Evolutionary conservation across 2,329 filamentous ascomycete genomes (phyloP), one percentile per base, ranked within the genome.

Genomic region (Canariomyces notabilis): DNA sequence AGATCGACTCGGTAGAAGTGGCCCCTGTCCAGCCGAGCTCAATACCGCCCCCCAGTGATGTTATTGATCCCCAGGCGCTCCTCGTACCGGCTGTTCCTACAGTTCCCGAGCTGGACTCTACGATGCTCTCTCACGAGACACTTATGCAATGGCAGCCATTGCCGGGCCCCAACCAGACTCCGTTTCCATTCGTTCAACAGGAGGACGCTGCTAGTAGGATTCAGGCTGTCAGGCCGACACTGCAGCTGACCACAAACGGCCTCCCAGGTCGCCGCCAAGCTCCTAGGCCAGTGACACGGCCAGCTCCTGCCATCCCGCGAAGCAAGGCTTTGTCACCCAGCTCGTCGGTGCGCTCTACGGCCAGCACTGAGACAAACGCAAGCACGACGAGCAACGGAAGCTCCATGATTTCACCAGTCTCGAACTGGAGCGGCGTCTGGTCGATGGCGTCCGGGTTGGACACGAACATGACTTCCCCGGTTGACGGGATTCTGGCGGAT

Each of bases 1-100:
- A 79, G 54, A 69, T 77, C 49, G 75, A 76, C 57, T 76, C 75
- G 4, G 63, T 57, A 37, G 69, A 75, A 50, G 59, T 75, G 22
- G 15, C 37, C 36, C 14, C 37, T 18, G 8, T 48, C 39, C 19
- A 44, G 42, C 32, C 42, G 32, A 12, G 41, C 3, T 12, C 49
- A 16, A 20, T 39, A 29, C 43, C 54, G 12, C 34, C 36, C 22
- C 46, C 49, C 19, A 52, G 44, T 20, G 41, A 52, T 12, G 57
- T 53, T n/a, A 58, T 66, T 42, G 46, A 66, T 45, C 64, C 64
- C 5, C 58, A 62, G 44, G 55, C 53, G 6, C 56, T 66, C 5
- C 41, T 60, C 16, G 48, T 58, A 2, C 49, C 52, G 6, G 15
- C 42, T 12, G 35, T 40, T 9, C 50, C 53, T 2, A 14, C 46